Percentiles rank a stretch among this genome's conserved stretches.
These are phyloP conservation scores for Tylopilus sp. DNA, from an alignment of 1,284 basidiomycete species.

Conservation along the genomic window DNA sequence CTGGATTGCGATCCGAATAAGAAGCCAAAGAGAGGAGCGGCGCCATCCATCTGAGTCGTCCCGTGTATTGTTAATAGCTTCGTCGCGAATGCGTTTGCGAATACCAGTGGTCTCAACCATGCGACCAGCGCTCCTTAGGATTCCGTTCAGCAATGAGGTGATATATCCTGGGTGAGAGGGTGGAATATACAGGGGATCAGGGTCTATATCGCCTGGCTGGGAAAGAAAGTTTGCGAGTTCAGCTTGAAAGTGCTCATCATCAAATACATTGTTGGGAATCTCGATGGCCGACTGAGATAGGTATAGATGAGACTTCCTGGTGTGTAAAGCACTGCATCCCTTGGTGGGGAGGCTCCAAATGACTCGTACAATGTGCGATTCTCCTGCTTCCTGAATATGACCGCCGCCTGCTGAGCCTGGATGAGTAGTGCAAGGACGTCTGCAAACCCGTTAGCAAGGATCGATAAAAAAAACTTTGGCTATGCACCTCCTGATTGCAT, in stretches of 20 bases:
- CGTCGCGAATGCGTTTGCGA: neutral
- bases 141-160: slow-evolving; percentile 50
- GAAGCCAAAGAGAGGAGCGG: slow-evolving; percentile 44
- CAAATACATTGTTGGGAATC: slow-evolving; percentile 13
- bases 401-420: slow-evolving; percentile 42
- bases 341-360: slow-evolving; percentile 42
- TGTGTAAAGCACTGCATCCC: slow-evolving; percentile 29
- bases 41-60: slow-evolving; percentile 30
- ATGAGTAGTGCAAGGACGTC: slow-evolving; percentile 39
- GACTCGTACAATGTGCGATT: slow-evolving; percentile 39
- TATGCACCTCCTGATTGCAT: slow-evolving; percentile 28
- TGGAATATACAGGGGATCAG: slow-evolving; percentile 41
- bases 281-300: slow-evolving; percentile 21
- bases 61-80: neutral
- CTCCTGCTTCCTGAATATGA: slow-evolving; percentile 40
- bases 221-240: slow-evolving; percentile 22
- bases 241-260: slow-evolving; percentile 14
- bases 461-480: neutral
- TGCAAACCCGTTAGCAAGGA: slow-evolving; percentile 1
- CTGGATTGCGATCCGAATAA: slow-evolving; percentile 3
- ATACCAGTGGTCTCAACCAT: slow-evolving; percentile 22
- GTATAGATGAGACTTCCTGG: slow-evolving; percentile 44
- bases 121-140: slow-evolving; percentile 46
- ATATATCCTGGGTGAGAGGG: slow-evolving; percentile 54
- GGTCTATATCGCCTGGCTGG: slow-evolving; percentile 10